These are phyloP conservation scores for Mercurialis annua DNA, from an alignment of 345 rosid genomes.

Conservation along the genomic window DNA sequence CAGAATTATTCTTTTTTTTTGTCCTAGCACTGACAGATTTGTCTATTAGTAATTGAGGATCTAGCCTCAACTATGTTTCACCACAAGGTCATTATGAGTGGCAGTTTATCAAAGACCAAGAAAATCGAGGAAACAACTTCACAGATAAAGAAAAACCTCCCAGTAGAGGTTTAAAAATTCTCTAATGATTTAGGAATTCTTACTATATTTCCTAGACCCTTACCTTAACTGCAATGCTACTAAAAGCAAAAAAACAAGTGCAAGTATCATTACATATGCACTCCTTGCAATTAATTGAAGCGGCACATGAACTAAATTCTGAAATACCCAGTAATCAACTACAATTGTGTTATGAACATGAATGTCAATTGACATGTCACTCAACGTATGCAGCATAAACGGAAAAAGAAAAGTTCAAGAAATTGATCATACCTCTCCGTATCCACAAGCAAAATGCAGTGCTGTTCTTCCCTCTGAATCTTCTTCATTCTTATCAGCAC, in stretches of 20 bases:
- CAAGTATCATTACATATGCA: neutral
- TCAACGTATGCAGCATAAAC: neutral
- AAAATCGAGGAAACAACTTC: too few relatives aligned
- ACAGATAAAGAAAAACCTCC: too few relatives aligned
- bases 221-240: too few relatives aligned
- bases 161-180: too few relatives aligned
- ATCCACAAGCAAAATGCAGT: slow-evolving; percentile 97
- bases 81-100: too few relatives aligned
- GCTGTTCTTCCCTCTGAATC: slow-evolving; percentile 99
- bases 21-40: too few relatives aligned
- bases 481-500: slow-evolving; percentile 92
- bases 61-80: too few relatives aligned
- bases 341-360: neutral
- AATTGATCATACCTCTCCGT: slow-evolving; percentile 75
- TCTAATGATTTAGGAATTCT: too few relatives aligned
- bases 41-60: too few relatives aligned
- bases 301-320: neutral
- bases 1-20: too few relatives aligned
- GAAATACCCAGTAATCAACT: neutral
- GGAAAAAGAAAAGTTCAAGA: neutral
- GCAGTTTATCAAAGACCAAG: too few relatives aligned
- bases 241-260: neutral
- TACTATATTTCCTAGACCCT: too few relatives aligned
- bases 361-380: neutral
- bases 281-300: neutral